Percentiles rank a stretch among this genome's conserved stretches.
Conservation (phyloP, 805 yeast species). For the Metschnikowia santaceciliae region DNA sequence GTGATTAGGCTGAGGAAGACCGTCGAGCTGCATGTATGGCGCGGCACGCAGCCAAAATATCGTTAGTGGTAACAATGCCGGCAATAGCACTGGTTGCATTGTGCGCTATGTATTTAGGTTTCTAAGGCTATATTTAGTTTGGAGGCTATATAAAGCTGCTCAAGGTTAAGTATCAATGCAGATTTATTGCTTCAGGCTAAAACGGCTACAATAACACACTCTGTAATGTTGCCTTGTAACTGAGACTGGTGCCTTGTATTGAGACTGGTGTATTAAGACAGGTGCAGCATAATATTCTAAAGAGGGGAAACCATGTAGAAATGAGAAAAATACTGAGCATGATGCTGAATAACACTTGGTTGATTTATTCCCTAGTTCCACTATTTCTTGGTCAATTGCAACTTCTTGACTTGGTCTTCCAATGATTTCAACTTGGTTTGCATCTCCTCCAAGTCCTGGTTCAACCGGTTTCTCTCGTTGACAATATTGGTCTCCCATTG, state of each 20-base stretch:
- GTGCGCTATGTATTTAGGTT: no score
- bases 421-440: conserved; percentile 70
- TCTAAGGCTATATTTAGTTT: no score
- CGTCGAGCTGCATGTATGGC: neutral
- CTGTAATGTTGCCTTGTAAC: neutral
- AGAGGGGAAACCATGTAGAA: no score
- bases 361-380: neutral
- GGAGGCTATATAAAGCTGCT: no score
- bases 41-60: neutral
- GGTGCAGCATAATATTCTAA: no score
- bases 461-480: conserved; percentile 89
- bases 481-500: conserved; percentile 98
- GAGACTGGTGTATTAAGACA: no score
- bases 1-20: neutral
- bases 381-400: conserved; percentile 37
- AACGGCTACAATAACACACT: neutral
- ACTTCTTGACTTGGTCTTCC: conserved; percentile 69
- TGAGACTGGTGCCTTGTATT: no score
- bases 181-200: no score
- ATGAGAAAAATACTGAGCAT: no score
- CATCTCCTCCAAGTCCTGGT: conserved; percentile 88
- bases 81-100: neutral
- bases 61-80: neutral
- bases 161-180: no score
- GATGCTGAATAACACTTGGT: neutral